These are phyloP conservation scores for Reutealis trisperma DNA, from an alignment of 345 rosid species.

Conservation along the genomic window DNA sequence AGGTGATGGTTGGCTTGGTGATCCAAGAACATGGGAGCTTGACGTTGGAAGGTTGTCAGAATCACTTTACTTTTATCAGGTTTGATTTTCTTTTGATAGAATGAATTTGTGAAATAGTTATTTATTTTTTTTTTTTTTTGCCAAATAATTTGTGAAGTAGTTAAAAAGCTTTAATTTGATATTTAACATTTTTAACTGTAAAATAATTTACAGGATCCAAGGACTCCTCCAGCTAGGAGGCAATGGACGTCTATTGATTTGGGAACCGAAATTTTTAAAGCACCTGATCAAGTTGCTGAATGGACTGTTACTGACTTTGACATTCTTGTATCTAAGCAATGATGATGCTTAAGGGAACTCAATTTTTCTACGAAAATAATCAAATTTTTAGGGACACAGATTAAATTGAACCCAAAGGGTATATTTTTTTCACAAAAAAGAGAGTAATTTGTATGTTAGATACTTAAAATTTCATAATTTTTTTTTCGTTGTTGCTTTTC, in stretches of 20 bases:
- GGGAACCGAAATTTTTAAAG: slow-evolving; percentile 26
- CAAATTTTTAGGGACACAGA: neutral
- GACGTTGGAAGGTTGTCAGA: slow-evolving; percentile 32
- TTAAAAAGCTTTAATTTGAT: neutral
- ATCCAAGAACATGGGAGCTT: slow-evolving; percentile 33
- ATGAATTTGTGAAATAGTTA: neutral
- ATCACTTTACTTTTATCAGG: slow-evolving; percentile 35
- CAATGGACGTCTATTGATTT: slow-evolving; percentile 33
- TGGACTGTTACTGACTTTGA: slow-evolving; percentile 32
- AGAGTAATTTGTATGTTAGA: neutral
- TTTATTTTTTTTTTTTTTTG: no score
- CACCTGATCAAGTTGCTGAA: slow-evolving; percentile 26
- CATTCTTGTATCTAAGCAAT: slow-evolving; percentile 16
- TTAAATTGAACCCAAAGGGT: slow-evolving; percentile 24
- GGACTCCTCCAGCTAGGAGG: slow-evolving; percentile 20
- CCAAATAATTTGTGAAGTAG: no score
- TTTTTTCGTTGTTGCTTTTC: neutral
- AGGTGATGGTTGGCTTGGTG: slow-evolving; percentile 34
- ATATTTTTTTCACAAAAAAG: neutral
- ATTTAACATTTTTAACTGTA: neutral
- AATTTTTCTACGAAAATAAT: neutral
- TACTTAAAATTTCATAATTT: neutral
- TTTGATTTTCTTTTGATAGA: neutral
- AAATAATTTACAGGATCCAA: slow-evolving; percentile 19
- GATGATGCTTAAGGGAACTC: neutral